Percentiles rank a stretch among this genome's conserved stretches.
Conservation (phyloP, 768 basidiomycete species). For the Mycena indigotica region DNA sequence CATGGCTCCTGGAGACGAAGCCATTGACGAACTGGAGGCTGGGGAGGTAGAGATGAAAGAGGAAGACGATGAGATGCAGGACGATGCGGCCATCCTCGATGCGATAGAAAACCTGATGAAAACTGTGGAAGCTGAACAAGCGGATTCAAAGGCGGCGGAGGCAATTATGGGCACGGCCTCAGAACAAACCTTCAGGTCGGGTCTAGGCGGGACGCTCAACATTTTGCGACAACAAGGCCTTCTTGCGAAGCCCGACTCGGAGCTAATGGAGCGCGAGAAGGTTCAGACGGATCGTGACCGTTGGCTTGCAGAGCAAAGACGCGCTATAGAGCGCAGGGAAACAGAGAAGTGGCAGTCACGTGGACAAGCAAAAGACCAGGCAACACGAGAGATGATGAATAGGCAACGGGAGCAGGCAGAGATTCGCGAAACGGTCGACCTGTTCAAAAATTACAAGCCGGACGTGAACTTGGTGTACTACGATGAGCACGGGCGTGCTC, state of each 20-base stretch:
- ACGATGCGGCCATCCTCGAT: slow-evolving; percentile 73
- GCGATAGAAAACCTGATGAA: slow-evolving; percentile 74
- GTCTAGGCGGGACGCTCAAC: slow-evolving; percentile 86
- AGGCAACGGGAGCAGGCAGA: slow-evolving; percentile 90
- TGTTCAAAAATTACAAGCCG: slow-evolving; percentile 94
- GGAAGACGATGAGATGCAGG: slow-evolving; percentile 67
- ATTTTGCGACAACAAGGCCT: slow-evolving; percentile 94
- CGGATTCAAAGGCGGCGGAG: slow-evolving; percentile 35
- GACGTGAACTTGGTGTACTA: slow-evolving; percentile 96
- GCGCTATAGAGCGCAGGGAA: slow-evolving; percentile 75
- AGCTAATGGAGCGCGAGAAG: slow-evolving; percentile 75
- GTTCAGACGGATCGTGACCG: slow-evolving; percentile 83
- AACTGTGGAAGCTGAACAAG: slow-evolving; percentile 60
- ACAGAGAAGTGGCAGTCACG: slow-evolving; percentile 74
- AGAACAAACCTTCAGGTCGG: slow-evolving; percentile 80
- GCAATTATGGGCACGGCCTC: slow-evolving; percentile 62
- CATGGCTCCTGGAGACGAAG: slow-evolving; percentile 61
- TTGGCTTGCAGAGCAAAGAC: slow-evolving; percentile 88
- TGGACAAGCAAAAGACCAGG: slow-evolving; percentile 87
- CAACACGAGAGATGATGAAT: slow-evolving; percentile 93
- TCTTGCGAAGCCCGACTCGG: slow-evolving; percentile 61
- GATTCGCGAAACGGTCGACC: slow-evolving; percentile 74
- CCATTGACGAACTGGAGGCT: slow-evolving; percentile 75
- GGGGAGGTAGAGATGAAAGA: slow-evolving; percentile 81
- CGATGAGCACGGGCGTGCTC: slow-evolving; percentile 88